Conservation (phyloP, 2,329 filamentous ascomycete species). For the Colletotrichum coccodes region DNA sequence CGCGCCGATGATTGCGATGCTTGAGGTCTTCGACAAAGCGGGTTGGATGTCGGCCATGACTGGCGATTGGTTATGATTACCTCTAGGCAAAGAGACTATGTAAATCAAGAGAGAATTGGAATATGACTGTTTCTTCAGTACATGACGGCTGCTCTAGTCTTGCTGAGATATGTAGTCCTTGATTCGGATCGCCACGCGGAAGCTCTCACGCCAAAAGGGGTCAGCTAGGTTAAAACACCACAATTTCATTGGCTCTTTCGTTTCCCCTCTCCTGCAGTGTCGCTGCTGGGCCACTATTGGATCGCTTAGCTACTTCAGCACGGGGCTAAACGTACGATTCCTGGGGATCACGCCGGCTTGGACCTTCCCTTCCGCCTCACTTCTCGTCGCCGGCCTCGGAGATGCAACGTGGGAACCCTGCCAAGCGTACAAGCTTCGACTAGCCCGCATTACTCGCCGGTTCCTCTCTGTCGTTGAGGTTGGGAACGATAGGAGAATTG, state of each 20-base stretch:
- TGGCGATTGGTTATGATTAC: not conserved
- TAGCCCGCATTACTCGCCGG: constrained; percentile 12
- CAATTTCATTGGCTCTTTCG: not conserved
- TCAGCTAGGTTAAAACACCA: not conserved
- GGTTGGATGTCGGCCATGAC: not conserved
- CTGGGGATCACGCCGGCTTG: constrained; percentile 22
- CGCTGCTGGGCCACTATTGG: not conserved
- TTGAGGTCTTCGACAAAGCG: constrained; percentile 7
- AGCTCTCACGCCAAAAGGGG: not conserved
- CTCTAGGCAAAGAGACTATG: not conserved
- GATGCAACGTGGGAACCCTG: constrained; percentile 17
- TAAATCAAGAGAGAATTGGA: too few relatives aligned
- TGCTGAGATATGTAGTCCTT: not conserved
- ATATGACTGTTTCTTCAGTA: not conserved
- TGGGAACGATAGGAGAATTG: not conserved
- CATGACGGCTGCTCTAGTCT: not conserved
- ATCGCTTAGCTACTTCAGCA: not conserved
- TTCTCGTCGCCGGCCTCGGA: constrained; percentile 14
- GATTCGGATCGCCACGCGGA: not conserved
- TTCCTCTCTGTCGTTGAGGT: not conserved
- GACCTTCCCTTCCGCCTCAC: constrained; percentile 20
- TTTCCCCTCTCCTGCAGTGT: constrained; percentile 10
- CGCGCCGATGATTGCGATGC: constrained; percentile 33
- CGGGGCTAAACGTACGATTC: not conserved
- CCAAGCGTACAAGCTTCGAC: constrained; percentile 7